phyloP scores from a whole-genome alignment of 2,329 filamentous ascomycete species.

The Amesomyces nigricolor region DNA sequence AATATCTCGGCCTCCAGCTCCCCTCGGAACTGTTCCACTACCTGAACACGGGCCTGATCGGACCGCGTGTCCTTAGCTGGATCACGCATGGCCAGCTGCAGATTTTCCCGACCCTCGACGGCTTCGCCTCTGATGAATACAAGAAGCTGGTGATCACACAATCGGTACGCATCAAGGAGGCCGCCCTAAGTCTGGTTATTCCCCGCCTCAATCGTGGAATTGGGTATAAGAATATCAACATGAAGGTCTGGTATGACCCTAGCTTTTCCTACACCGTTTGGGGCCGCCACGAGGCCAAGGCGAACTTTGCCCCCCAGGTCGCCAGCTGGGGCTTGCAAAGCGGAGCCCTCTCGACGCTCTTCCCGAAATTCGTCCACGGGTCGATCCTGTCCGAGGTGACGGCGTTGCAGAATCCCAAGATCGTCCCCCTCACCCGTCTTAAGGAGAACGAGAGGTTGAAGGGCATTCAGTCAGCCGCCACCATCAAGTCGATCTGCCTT shows the following conservation, averaged over 20 bases:
- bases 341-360: constrained; percentile 44
- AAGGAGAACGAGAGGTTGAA: constrained; percentile 46
- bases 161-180: constrained; percentile 68
- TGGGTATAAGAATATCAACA: constrained; percentile 68
- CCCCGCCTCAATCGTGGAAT: constrained; percentile 79
- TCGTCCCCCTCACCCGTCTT: constrained; percentile 62
- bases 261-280: constrained; percentile 64
- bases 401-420: constrained; percentile 62
- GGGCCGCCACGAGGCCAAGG: constrained; percentile 43
- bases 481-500: constrained; percentile 65
- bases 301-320: constrained; percentile 39
- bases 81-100: constrained; percentile 74
- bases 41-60: constrained; percentile 74
- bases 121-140: constrained; percentile 74
- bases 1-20: constrained; percentile 84
- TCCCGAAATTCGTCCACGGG: constrained; percentile 40
- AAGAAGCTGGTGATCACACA: constrained; percentile 69
- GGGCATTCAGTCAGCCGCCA: constrained; percentile 60
- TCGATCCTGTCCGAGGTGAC: constrained; percentile 56
- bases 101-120: constrained; percentile 79
- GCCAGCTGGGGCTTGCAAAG: constrained; percentile 70
- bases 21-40: constrained; percentile 90
- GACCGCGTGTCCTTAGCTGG: constrained; percentile 73
- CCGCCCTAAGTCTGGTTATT: constrained; percentile 71
- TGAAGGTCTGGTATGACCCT: constrained; percentile 79